Conservation (phyloP, 768 basidiomycete genomes). For the Xerocomellus amylosporus region DNA sequence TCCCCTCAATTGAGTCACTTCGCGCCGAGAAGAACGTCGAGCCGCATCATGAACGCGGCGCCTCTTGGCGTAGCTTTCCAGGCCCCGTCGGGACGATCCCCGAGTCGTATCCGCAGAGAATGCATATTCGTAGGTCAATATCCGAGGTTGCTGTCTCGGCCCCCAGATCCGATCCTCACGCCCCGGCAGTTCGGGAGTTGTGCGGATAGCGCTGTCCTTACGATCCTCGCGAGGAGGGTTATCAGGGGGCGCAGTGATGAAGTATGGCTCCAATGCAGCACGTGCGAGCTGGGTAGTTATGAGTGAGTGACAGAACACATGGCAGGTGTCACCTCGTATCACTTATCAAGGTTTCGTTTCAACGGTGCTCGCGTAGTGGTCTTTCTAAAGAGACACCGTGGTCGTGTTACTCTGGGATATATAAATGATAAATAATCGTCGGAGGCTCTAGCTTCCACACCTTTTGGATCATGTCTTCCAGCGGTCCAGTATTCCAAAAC, state of each 20-base stretch:
- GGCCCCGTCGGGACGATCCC: neutral
- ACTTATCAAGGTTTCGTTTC: neutral
- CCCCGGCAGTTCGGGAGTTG: neutral
- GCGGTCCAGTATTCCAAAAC: slow-evolving; percentile 18
- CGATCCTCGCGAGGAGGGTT: neutral
- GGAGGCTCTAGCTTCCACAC: neutral
- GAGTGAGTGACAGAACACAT: neutral
- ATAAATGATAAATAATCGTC: neutral
- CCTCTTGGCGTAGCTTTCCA: neutral
- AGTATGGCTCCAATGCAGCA: neutral
- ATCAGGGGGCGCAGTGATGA: neutral
- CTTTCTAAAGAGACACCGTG: neutral
- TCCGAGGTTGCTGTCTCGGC: neutral
- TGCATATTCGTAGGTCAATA: neutral
- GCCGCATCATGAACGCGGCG: neutral
- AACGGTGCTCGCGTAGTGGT: neutral
- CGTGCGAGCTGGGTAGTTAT: neutral
- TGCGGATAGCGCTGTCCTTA: too few relatives aligned
- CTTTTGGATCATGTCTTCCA: slow-evolving; percentile 16
- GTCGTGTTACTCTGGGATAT: slow-evolving; percentile 1
- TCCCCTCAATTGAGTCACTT: neutral
- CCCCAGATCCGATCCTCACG: neutral
- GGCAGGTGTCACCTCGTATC: neutral
- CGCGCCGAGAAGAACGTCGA: neutral
- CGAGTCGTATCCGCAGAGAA: neutral